A percentile compares a stretch with the other conserved stretches of the same genome.
phyloP scores from a whole-genome alignment of 805 yeast species.

The Dipodascus geniculatus region DNA sequence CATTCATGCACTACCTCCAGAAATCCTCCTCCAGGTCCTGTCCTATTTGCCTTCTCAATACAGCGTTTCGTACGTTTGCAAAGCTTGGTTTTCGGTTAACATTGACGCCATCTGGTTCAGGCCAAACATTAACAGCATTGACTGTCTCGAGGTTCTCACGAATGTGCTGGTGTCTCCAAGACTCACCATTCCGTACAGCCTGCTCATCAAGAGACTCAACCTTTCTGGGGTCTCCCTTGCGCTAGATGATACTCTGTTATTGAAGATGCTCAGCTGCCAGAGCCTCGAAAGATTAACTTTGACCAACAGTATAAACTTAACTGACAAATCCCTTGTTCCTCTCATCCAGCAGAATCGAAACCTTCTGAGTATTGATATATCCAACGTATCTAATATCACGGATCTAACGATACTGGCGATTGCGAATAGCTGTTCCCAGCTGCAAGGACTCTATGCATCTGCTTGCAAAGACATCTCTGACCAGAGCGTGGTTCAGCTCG shows the following conservation, averaged over 20 bases:
- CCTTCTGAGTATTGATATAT: constrained; percentile 76
- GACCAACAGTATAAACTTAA: constrained; percentile 60
- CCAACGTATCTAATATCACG: constrained; percentile 58
- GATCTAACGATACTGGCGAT: constrained; percentile 62
- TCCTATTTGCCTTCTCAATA: constrained; percentile 13
- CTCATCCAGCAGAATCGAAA: constrained; percentile 54
- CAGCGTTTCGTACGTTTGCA: constrained; percentile 51
- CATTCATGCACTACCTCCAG: constrained; percentile 32
- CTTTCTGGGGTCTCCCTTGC: constrained; percentile 58
- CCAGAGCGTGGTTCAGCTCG: constrained; percentile 45
- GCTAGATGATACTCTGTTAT: constrained; percentile 53
- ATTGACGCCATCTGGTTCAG: constrained; percentile 82
- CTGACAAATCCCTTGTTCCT: constrained; percentile 45
- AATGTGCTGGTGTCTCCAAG: constrained; percentile 38
- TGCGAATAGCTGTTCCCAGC: constrained; percentile 57
- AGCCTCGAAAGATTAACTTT: constrained; percentile 78
- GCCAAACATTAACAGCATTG: constrained; percentile 50
- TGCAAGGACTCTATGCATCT: constrained; percentile 87
- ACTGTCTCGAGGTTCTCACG: constrained; percentile 40
- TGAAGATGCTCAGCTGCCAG: constrained; percentile 48
- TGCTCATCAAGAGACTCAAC: constrained; percentile 67
- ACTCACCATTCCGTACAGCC: constrained; percentile 41
- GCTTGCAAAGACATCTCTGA: constrained; percentile 63
- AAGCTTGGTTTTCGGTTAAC: constrained; percentile 65
- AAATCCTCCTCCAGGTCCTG: constrained; percentile 21